Evolutionary conservation across 2,329 filamentous ascomycete species (phyloP).

Genomic region (Raffaelea arxii): DNA sequence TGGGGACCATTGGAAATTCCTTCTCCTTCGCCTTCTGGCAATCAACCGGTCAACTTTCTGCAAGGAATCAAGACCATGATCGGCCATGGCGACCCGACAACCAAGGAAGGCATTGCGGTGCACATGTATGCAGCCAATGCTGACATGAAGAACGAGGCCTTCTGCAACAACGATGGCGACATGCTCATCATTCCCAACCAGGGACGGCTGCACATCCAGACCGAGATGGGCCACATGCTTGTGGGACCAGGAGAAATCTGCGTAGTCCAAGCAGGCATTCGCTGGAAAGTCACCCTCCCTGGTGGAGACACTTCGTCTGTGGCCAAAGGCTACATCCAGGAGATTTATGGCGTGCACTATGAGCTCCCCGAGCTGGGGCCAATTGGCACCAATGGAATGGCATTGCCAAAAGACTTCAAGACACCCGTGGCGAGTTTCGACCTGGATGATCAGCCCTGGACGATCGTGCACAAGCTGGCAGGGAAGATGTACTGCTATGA

Average conservation of each 20-base stretch:
- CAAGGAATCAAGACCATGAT: slow-evolving; percentile 37
- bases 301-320: background rate
- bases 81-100: slow-evolving; percentile 38
- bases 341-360: slow-evolving; percentile 56
- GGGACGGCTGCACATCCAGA: slow-evolving; percentile 56
- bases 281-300: slow-evolving; percentile 48
- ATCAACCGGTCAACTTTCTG: too few species aligned
- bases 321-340: slow-evolving; percentile 50
- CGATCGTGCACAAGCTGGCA: slow-evolving; percentile 51
- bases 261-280: slow-evolving; percentile 55
- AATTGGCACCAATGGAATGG: slow-evolving; percentile 55
- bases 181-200: slow-evolving; percentile 57
- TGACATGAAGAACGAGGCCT: slow-evolving; percentile 36
- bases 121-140: slow-evolving; percentile 38
- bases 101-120: slow-evolving; percentile 37
- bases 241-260: slow-evolving; percentile 58
- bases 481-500: slow-evolving; percentile 50
- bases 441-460: slow-evolving; percentile 26
- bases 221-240: slow-evolving; percentile 46
- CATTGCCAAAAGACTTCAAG: slow-evolving; percentile 57
- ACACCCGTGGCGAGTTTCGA: slow-evolving; percentile 50
- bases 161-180: slow-evolving; percentile 54
- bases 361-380: slow-evolving; percentile 58
- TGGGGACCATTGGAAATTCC: slow-evolving; percentile 26
- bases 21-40: slow-evolving; percentile 35